Percentiles rank a stretch among this genome's conserved stretches.
Evolutionary conservation across 148 eudicot species (phyloP).

Genomic region (Drosera capensis): DNA sequence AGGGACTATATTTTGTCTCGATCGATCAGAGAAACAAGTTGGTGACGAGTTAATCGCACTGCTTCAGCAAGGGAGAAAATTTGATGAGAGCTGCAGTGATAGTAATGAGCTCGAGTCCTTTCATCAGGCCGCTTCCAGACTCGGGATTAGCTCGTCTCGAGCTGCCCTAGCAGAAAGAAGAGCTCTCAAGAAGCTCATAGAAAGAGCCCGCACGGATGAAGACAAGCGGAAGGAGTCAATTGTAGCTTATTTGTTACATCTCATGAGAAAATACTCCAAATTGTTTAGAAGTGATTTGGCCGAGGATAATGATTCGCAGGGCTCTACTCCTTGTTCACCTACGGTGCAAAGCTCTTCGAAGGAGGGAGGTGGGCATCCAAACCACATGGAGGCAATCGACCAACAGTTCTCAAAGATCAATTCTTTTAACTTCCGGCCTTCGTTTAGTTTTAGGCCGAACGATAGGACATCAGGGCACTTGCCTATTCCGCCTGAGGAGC

Average conservation of each 20-base stretch:
- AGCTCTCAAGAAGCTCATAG: conserved; percentile 76
- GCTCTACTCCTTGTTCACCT: conserved; percentile 96
- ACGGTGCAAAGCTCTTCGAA: conserved; percentile 59
- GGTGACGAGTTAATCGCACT: conserved; percentile 77
- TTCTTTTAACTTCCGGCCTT: conserved; percentile 66
- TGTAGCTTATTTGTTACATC: conserved; percentile 75
- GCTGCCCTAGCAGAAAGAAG: conserved; percentile 89
- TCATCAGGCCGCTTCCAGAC: conserved; percentile 76
- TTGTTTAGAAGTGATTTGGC: conserved; percentile 76
- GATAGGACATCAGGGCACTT: conserved; percentile 55
- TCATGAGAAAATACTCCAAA: conserved; percentile 90
- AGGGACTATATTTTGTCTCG: conserved; percentile 55
- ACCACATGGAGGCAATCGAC: conserved; percentile 43
- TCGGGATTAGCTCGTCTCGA: conserved; percentile 84
- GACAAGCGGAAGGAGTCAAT: conserved; percentile 94
- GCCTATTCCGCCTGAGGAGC: conserved; percentile 80
- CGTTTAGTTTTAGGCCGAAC: conserved; percentile 31
- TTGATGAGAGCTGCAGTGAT: conserved; percentile 48
- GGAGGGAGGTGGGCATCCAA: conserved; percentile 22
- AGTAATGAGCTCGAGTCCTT: conserved; percentile 74
- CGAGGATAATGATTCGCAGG: conserved; percentile 95
- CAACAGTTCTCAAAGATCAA: conserved; percentile 62
- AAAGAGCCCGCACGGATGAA: conserved; percentile 72
- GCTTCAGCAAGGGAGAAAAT: conserved; percentile 82
- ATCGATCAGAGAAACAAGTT: conserved; percentile 73